Base-by-base conservation (phyloP, 192 early-diverging fungal genomes). In the Fimicolochytrium jonesii region DNA sequence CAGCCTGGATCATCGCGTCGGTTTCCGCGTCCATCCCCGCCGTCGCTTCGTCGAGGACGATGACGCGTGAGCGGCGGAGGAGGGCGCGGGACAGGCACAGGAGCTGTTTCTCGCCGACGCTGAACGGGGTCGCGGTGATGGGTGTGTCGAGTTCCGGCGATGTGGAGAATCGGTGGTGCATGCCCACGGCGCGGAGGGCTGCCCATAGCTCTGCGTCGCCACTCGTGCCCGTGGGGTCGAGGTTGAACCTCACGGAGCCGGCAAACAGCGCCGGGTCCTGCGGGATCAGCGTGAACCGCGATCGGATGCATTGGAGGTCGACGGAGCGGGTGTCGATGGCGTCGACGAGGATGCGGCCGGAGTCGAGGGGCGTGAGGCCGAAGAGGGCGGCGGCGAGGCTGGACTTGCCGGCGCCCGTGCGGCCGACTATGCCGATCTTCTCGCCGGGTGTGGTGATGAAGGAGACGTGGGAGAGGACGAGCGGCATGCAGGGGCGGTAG, bases 301-400 rank as follows among this genome's bases (percentile, higher is more conserved):
- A 56, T 71, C 86, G 46, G 64, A 83, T 77, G 57, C 83, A 86
- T 33, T 48, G 67, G 22, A 78, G 67, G 2, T 88, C 90, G 13
- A 91, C 67, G 4, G 71, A 59, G 0, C 70, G 61, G 34, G 89
- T 88, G 57, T 91, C 80, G 11, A 85, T 61, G 6, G 83, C 88
- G 61, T 92, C 92, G 56, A 93, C 86, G 15, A 43, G 36, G 50
- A 94, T 92, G n/a, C n/a, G n/a, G n/a, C n/a, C n/a, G n/a, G n/a
- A n/a, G n/a, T n/a, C n/a, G n/a, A n/a, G n/a, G n/a, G n/a, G n/a
- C n/a, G n/a, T n/a, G n/a, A 93, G 87, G 18, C 91, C 79, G 68
- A 92, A 78, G 42, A 93, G 69, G 13, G 85, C 82, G 51, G 90
- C 73, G 2, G 85, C 81, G 54, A 93, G 70, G 0, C 36, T 70